Conservation (phyloP, 139 green algal species). For the Pleodorina starrii region DNA sequence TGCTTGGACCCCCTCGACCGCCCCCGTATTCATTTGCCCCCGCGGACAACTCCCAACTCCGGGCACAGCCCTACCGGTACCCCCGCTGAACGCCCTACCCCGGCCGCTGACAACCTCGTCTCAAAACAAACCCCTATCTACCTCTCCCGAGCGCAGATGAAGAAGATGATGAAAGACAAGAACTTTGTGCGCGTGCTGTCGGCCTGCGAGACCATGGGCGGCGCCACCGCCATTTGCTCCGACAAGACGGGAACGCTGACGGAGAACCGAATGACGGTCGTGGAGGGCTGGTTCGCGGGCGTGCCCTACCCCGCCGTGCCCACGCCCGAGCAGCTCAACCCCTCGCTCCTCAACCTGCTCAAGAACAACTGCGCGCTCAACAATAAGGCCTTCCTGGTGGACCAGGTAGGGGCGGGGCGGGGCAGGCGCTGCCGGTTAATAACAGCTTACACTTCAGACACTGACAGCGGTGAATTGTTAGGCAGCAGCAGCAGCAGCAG, state of each 20-base stretch:
- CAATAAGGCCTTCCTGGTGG: conserved; percentile 78
- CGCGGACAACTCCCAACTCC: too few relatives aligned
- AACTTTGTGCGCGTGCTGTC: conserved; percentile 78
- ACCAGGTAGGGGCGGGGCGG: conserved; percentile 26
- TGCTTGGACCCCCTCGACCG: too few relatives aligned
- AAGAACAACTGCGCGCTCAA: conserved; percentile 85
- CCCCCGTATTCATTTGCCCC: too few relatives aligned
- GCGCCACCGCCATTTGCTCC: conserved; percentile 98
- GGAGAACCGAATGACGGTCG: conserved; percentile 98
- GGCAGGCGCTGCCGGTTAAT: too few relatives aligned
- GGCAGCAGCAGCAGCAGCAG: too few relatives aligned
- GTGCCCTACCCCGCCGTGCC: conserved; percentile 55
- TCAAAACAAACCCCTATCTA: too few relatives aligned
- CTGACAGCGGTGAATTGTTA: too few relatives aligned
- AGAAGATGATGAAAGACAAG: conserved; percentile 45
- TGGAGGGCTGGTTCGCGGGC: conserved; percentile 89
- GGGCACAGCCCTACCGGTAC: too few relatives aligned
- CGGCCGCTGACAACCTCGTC: too few relatives aligned
- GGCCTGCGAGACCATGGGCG: conserved; percentile 97
- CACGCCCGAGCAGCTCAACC: conserved; percentile 61
- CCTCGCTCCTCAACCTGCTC: conserved; percentile 67
- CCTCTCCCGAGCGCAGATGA: too few relatives aligned
- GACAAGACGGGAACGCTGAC: conserved; percentile 99
- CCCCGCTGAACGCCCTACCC: too few relatives aligned
- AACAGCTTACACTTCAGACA: too few relatives aligned